A percentile compares a stretch with the other conserved stretches of the same genome.
These are phyloP conservation scores for Gracilaria domingensis DNA, from an alignment of 23 red algal genomes.

Conservation along the genomic window DNA sequence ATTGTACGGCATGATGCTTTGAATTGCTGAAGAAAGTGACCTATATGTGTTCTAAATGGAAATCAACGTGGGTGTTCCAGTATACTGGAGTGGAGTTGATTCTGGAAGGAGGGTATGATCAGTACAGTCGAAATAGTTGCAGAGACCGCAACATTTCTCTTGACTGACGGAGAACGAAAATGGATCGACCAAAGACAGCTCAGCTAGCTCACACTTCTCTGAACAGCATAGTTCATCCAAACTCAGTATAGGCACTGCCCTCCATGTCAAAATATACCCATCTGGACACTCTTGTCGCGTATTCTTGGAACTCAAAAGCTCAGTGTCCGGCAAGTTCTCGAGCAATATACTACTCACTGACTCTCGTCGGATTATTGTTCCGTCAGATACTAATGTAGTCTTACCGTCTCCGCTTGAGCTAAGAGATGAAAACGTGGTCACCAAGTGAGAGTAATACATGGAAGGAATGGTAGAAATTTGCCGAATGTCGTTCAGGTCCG, in stretches of 20 bases:
- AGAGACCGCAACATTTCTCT: background rate
- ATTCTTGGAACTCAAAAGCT: too few species aligned
- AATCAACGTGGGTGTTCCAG: background rate
- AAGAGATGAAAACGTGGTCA: constrained; percentile 2
- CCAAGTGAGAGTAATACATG: background rate
- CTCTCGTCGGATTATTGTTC: background rate
- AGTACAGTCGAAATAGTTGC: constrained; percentile 25
- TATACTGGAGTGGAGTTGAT: background rate
- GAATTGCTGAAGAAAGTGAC: too few species aligned
- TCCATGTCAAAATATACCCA: background rate
- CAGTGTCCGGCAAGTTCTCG: background rate
- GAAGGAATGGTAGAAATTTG: background rate
- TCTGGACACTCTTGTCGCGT: background rate
- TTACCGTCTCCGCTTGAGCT: constrained; percentile 19
- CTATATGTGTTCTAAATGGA: background rate
- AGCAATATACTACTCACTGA: background rate
- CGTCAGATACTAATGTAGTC: background rate
- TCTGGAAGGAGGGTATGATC: constrained; percentile 19
- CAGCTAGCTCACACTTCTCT: constrained; percentile 13
- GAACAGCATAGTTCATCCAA: constrained; percentile 21
- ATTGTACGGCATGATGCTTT: background rate
- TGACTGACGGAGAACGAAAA: constrained; percentile 5
- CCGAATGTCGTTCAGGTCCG: background rate
- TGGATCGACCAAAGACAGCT: constrained; percentile 8
- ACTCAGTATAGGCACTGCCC: background rate